Evolutionary conservation across 2,329 filamentous ascomycete species (phyloP), one percentile per base, ranked within the genome.

Genomic region (Epichloe sibirici): DNA sequence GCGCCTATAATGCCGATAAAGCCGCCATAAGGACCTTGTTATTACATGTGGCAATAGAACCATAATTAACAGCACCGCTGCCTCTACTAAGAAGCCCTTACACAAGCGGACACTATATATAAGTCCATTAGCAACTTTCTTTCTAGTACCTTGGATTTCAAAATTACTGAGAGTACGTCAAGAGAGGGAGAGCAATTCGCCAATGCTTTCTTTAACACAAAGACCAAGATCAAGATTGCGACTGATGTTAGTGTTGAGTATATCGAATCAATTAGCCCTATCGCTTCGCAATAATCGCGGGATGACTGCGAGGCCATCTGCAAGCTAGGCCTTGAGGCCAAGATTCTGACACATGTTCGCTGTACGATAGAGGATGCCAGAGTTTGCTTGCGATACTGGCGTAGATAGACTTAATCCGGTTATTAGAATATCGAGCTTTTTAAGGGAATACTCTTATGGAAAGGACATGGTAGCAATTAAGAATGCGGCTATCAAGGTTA

Each of bases 301-400:
- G 71, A 75, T 64, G 91, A 96, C 73, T 95, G 89, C 70, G 85
- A 93, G 73, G 83, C 85, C 54, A 95, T 96, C 66, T 94, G 88
- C 85, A 89, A 90, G 78, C 85, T 96, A 51, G 90, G 90, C 57
- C 81, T 96, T 69, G 90, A 89, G 61, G 56, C 65, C 57, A 67
- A 67, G 62, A 65, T 68, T 6, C 34, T 58, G 12, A 58, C 56
- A 12, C 56, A 56, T 52, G 61, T 63, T 25, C 58, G 62, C 53
- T 64, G 64, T 57, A 60, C 48, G 34, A 49, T 49, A 38, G 48
- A 49, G 48, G 48, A 49, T 43, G 48, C 48, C 25, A 49, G 35
- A 49, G 42, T 49, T 23, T 23, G 48, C 48, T 34, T 43, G 48
- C 39, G 48, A 49, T 11, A 49, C 48, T 11, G 48, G 48, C 28